Conservation (phyloP, 805 yeast species). For the Yarrowia phangngaensis region DNA sequence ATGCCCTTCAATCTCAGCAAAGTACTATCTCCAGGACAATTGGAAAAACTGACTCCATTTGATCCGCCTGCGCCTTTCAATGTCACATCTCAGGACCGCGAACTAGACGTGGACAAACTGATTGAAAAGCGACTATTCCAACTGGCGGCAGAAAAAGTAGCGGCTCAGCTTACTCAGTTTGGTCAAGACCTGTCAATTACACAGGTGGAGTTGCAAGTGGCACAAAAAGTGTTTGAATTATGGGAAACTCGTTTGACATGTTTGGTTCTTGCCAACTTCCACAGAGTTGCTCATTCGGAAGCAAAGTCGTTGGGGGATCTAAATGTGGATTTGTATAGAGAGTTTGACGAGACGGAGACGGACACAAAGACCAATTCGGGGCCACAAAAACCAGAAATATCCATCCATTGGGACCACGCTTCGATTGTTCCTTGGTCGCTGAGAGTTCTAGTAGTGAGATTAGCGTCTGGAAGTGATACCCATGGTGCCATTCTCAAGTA, state of each 20-base stretch:
- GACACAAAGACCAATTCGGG: background rate
- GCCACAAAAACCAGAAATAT: conserved; percentile 23
- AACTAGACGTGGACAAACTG: conserved; percentile 27
- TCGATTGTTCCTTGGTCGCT: conserved; percentile 39
- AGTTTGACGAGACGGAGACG: conserved; percentile 29
- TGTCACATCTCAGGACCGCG: background rate
- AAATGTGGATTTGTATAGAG: conserved; percentile 31
- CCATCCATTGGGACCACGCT: conserved; percentile 19
- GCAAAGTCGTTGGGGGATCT: conserved; percentile 35
- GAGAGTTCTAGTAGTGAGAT: conserved; percentile 36
- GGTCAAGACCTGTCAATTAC: conserved; percentile 24
- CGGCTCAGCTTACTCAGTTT: conserved; percentile 28
- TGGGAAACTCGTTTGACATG: conserved; percentile 37
- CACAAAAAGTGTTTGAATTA: conserved; percentile 31
- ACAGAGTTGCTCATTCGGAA: conserved; percentile 38
- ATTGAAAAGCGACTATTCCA: conserved; percentile 32
- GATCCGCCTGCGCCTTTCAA: conserved; percentile 15
- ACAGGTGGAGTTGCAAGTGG: conserved; percentile 10
- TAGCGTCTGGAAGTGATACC: conserved; percentile 39
- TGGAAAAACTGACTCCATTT: conserved; percentile 15
- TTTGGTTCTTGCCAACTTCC: conserved; percentile 35
- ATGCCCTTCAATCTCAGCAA: conserved; percentile 22
- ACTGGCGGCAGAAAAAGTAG: conserved; percentile 34
- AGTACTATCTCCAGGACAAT: conserved; percentile 11
- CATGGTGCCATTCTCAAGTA: conserved; percentile 37